Conservation (phyloP, 106 monocot genomes). For the Dioscorea dumetorum region DNA sequence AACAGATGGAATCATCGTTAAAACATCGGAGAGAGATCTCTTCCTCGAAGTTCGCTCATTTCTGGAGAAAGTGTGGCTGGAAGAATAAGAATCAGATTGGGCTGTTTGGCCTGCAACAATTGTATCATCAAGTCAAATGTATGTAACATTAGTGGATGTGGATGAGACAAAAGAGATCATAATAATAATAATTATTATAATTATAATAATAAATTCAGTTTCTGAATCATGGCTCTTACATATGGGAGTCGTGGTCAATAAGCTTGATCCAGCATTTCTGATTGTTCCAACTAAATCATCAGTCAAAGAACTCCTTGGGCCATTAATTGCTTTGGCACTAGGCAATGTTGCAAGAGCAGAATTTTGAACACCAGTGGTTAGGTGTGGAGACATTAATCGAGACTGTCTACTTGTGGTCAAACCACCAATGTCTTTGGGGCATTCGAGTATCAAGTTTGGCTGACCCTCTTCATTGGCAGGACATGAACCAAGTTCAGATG, state of each 20-base stretch:
- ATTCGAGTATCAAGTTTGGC: constrained; percentile 16
- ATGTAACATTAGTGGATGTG: background rate
- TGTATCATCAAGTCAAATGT: constrained; percentile 7
- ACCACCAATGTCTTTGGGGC: constrained; percentile 25
- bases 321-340: constrained; percentile 15
- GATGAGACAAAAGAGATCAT: background rate
- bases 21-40: constrained; percentile 57
- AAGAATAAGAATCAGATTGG: constrained; percentile 15
- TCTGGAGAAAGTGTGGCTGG: constrained; percentile 16
- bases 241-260: constrained; percentile 1
- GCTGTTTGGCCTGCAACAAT: constrained; percentile 28
- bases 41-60: constrained; percentile 35
- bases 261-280: constrained; percentile 17
- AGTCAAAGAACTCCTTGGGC: constrained; percentile 17
- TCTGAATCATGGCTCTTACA: constrained; percentile 14
- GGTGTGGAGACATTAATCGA: constrained; percentile 24
- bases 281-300: constrained; percentile 14
- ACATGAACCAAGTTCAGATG: constrained; percentile 26
- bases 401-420: constrained; percentile 15
- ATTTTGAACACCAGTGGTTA: constrained; percentile 10
- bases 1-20: constrained; percentile 44
- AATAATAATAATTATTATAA: too few species aligned
- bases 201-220: background rate
- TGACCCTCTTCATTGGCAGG: constrained; percentile 32
- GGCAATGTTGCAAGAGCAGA: background rate